Evolutionary conservation across 306 rosid genomes (phyloP).

Genomic region (Fagus sylvatica): DNA sequence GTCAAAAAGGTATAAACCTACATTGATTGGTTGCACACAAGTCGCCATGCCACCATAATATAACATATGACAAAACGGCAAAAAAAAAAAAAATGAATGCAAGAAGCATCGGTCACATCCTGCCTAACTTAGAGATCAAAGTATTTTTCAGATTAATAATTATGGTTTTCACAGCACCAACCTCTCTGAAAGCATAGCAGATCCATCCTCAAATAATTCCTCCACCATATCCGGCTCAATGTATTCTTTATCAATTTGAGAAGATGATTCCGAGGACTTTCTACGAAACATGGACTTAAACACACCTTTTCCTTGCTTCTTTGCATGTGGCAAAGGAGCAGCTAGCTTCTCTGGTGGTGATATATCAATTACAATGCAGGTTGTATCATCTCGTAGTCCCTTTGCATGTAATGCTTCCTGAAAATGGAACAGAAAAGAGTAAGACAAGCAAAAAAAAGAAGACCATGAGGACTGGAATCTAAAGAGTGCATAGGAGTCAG

Average conservation of each 20-base stretch:
- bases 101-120: not conserved
- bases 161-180: conserved; percentile 33
- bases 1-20: conserved; percentile 26
- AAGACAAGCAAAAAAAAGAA: conserved; percentile 15
- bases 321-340: conserved; percentile 50
- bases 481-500: conserved; percentile 9
- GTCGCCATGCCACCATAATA: not conserved
- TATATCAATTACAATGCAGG: conserved; percentile 89
- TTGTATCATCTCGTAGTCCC: conserved; percentile 99
- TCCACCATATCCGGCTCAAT: conserved; percentile 77
- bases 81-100: not conserved
- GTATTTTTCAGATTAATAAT: not conserved
- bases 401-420: conserved; percentile 92
- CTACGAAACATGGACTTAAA: conserved; percentile 83
- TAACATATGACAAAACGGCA: not conserved
- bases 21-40: not conserved
- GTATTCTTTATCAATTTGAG: conserved; percentile 68
- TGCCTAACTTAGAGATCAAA: not conserved
- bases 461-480: conserved; percentile 17
- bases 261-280: conserved; percentile 75
- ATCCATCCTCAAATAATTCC: conserved; percentile 92
- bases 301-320: conserved; percentile 76
- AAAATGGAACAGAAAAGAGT: conserved; percentile 26
- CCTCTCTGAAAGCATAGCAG: conserved; percentile 98
- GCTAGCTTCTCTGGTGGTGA: conserved; percentile 73